Conservation (phyloP, 2,329 filamentous ascomycete genomes). For the Colletotrichum higginsianum region DNA sequence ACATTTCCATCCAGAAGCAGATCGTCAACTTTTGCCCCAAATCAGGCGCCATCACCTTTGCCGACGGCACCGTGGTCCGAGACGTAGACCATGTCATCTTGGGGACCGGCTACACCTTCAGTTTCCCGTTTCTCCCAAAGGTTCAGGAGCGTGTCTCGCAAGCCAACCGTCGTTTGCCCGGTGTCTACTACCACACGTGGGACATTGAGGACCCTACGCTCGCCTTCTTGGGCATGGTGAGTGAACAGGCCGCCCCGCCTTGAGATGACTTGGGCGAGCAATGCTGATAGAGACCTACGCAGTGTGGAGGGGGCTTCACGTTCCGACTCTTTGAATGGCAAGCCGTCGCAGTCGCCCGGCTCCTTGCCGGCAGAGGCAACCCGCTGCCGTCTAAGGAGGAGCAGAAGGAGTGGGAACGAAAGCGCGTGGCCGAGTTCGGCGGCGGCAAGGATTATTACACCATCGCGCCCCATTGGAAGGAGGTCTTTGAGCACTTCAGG, state of each 20-base stretch:
- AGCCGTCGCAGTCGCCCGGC: slow-evolving; percentile 54
- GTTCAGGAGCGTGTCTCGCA: slow-evolving; percentile 60
- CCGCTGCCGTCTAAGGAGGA: slow-evolving; percentile 47
- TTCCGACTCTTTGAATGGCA: slow-evolving; percentile 58
- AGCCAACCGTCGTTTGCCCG: slow-evolving; percentile 51
- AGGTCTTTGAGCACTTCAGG: slow-evolving; percentile 57
- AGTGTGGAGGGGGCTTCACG: slow-evolving; percentile 55
- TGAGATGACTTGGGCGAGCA: no score
- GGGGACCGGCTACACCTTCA: slow-evolving; percentile 73
- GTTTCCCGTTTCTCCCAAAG: slow-evolving; percentile 66
- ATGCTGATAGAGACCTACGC: not conserved
- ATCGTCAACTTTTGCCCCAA: slow-evolving; percentile 57
- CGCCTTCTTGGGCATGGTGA: slow-evolving; percentile 54
- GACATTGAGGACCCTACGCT: slow-evolving; percentile 54
- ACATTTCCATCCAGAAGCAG: slow-evolving; percentile 59
- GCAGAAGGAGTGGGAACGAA: slow-evolving; percentile 52
- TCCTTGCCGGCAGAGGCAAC: slow-evolving; percentile 51
- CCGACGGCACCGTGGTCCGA: slow-evolving; percentile 63
- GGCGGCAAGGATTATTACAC: slow-evolving; percentile 54
- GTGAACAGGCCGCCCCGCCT: slow-evolving; percentile 13
- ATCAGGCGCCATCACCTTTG: slow-evolving; percentile 62
- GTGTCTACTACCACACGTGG: slow-evolving; percentile 55
- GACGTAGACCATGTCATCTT: slow-evolving; percentile 72
- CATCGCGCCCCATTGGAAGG: slow-evolving; percentile 53
- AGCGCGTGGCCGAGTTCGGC: slow-evolving; percentile 47